These are phyloP conservation scores for Thyridium curvatum DNA, from an alignment of 2,329 filamentous ascomycete species.

Conservation along the genomic window DNA sequence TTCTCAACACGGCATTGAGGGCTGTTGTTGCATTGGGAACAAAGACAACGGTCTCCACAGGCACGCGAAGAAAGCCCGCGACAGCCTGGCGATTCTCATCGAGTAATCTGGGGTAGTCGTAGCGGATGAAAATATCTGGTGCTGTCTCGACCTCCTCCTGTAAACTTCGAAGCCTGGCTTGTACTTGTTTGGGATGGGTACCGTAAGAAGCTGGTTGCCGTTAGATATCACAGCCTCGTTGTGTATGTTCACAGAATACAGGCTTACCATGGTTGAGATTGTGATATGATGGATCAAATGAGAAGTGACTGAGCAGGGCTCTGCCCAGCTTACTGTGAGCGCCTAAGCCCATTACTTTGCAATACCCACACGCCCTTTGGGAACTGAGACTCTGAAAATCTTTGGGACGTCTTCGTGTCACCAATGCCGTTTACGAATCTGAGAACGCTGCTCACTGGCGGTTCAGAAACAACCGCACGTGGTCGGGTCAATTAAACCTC, in stretches of 20 bases:
- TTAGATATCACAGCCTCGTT: not conserved
- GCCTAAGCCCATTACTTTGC: too few relatives aligned
- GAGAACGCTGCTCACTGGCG: too few relatives aligned
- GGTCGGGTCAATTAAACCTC: too few relatives aligned
- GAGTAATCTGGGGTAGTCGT: slow-evolving; percentile 55
- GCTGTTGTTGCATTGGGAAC: not conserved
- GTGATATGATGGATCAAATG: slow-evolving; percentile 57
- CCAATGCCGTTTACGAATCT: too few relatives aligned
- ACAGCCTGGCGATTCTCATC: slow-evolving; percentile 59
- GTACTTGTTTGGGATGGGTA: slow-evolving; percentile 60
- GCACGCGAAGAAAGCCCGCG: slow-evolving; percentile 53
- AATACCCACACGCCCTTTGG: too few relatives aligned
- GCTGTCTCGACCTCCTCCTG: slow-evolving; percentile 60
- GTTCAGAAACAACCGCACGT: too few relatives aligned
- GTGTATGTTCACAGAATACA: not conserved
- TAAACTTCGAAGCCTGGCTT: slow-evolving; percentile 51
- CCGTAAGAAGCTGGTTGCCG: slow-evolving; percentile 57
- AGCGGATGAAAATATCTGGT: slow-evolving; percentile 73
- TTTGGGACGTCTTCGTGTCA: too few relatives aligned
- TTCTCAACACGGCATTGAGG: slow-evolving; percentile 51
- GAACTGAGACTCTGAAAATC: too few relatives aligned
- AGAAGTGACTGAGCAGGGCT: slow-evolving; percentile 34
- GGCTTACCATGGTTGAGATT: slow-evolving; percentile 72
- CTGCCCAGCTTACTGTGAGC: too few relatives aligned
- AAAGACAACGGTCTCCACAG: not conserved